Base-by-base conservation (phyloP, 163 green algal genomes). In the Chlorella variabilis region DNA sequence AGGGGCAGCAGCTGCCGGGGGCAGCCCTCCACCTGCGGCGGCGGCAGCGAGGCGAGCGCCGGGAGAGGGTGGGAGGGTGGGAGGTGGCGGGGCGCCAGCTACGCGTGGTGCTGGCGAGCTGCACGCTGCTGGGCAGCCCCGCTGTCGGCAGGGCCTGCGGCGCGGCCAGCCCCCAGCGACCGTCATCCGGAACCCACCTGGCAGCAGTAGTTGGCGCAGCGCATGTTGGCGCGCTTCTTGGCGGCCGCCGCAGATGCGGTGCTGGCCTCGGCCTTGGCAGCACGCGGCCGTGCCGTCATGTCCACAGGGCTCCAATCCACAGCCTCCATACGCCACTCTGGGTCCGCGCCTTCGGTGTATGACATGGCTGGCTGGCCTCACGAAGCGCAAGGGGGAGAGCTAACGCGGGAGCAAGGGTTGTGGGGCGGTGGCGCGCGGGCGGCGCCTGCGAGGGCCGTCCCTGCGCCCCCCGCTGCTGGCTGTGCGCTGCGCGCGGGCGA, bases 1-100 rank as follows among this genome's bases (percentile, higher is more conserved):
- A 80, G 27, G 21, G 73, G 73, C 36, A 80, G 73, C 25, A 71
- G 51, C 70, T 77, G 70, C 6, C 25, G 34, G 15, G 13, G 13
- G 73, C 73, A 80, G 15, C 73, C 73, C 38, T 80, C 73, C 54
- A 80, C 73, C 73, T 80, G 56, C 36, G 34, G 15, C 27, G 17
- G 45, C 45, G 69, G 6, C 45, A 33, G 27, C 45, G 45, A 54
- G 45, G 11, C 45, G n/a, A 54, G 45, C 45, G 11, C 45, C 11
- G 15, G 45, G 45, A 15, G 11, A 54, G 45, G 11, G 45, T 23
- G 45, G 45, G 45, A 54, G 45, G 45, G 15, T 11, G 11, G 45
- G 45, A 11, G 48, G 39, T 6, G 25, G 27, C 17, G 34, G 2
- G 71, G 21, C 59, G 3, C 54, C 54, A 29, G 8, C 20, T 9